Percentiles rank a stretch among this genome's conserved stretches.
Conservation (phyloP, 352 stramenopile genomes). For the Globisporangium cylindrosporum region DNA sequence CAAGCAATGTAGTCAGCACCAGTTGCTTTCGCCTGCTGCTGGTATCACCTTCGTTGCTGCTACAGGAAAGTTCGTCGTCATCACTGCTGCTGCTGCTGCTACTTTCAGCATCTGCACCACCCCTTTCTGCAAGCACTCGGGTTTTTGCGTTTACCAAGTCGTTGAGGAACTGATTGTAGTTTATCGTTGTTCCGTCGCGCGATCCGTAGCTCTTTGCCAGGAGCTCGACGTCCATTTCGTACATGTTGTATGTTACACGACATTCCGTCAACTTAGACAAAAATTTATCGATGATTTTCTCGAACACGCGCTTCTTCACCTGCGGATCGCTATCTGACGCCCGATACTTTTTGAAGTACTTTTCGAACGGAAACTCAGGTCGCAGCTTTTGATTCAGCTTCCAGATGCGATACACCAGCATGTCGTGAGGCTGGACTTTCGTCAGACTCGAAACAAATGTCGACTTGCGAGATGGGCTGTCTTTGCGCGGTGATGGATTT, state of each 20-base stretch:
- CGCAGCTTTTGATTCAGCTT: slow-evolving; percentile 46
- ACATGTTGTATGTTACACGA: slow-evolving; percentile 62
- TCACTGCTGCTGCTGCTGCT: slow-evolving; percentile 24
- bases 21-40: slow-evolving; percentile 28
- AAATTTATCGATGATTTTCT: slow-evolving; percentile 80
- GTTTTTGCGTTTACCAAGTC: slow-evolving; percentile 39
- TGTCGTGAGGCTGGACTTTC: slow-evolving; percentile 12
- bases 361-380: slow-evolving; percentile 63
- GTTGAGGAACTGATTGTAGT: slow-evolving; percentile 50
- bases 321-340: slow-evolving; percentile 27
- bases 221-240: slow-evolving; percentile 52
- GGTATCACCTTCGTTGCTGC: slow-evolving; percentile 42
- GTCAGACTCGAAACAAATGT: background rate
- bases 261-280: slow-evolving; percentile 51
- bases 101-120: slow-evolving; percentile 7
- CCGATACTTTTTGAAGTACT: slow-evolving; percentile 76
- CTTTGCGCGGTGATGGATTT: slow-evolving; percentile 12
- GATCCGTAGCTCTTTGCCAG: slow-evolving; percentile 33
- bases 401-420: slow-evolving; percentile 35
- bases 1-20: slow-evolving; percentile 26
- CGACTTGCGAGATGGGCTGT: slow-evolving; percentile 11
- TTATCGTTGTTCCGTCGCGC: slow-evolving; percentile 27
- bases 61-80: slow-evolving; percentile 39
- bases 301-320: slow-evolving; percentile 62
- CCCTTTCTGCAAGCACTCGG: background rate